Percentiles rank a stretch among this genome's conserved stretches.
Evolutionary conservation across 129 eudicot species (phyloP).

Genomic region (Centella asiatica): DNA sequence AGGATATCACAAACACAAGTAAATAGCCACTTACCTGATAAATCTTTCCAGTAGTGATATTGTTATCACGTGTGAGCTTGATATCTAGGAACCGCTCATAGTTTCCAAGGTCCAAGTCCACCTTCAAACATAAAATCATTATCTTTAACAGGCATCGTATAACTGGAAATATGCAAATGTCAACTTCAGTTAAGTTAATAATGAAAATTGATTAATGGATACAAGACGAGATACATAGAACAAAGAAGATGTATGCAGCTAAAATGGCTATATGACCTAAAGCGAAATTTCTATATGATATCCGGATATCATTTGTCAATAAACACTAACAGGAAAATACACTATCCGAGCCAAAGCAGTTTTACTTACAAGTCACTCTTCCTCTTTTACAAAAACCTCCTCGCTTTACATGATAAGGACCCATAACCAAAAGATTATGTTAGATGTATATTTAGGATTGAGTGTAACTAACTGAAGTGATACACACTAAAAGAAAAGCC

Average conservation of each 20-base stretch:
- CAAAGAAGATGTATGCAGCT: not conserved
- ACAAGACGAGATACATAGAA: not conserved
- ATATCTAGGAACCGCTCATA: slow-evolving; percentile 89
- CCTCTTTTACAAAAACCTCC: not conserved
- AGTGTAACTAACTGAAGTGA: not conserved
- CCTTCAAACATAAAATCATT: slow-evolving; percentile 38
- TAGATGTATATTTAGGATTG: not conserved
- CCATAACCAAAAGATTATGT: not conserved
- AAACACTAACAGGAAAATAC: not conserved
- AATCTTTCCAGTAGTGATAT: slow-evolving; percentile 93
- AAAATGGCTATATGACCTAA: not conserved
- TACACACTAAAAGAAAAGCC: not conserved
- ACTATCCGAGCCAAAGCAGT: not conserved
- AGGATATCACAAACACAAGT: slow-evolving; percentile 1
- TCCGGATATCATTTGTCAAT: not conserved
- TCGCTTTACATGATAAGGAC: not conserved
- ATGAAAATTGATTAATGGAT: not conserved
- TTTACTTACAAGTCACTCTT: not conserved
- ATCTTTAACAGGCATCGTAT: not conserved
- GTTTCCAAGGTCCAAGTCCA: slow-evolving; percentile 98
- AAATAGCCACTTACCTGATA: slow-evolving; percentile 51
- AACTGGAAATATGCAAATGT: not conserved
- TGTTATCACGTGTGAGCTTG: slow-evolving; percentile 75
- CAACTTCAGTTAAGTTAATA: not conserved
- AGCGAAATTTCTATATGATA: not conserved